A percentile compares a stretch with the other conserved stretches of the same genome.
These are phyloP conservation scores for Crithidia acanthocephali DNA, from an alignment of 208 protist genomes.

Conservation along the genomic window DNA sequence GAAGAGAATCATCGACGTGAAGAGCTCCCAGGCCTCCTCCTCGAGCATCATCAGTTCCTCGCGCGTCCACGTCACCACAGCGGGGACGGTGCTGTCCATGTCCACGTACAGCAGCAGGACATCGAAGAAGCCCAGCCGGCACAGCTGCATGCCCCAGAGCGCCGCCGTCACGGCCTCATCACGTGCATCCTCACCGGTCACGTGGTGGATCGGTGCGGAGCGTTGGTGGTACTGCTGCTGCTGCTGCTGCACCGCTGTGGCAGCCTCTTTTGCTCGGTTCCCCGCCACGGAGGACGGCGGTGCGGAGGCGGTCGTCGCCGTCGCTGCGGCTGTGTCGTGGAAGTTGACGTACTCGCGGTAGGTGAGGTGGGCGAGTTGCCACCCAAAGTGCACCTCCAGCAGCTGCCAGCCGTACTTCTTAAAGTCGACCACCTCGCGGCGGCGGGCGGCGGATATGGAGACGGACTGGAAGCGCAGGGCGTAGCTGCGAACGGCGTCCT, in stretches of 20 bases:
- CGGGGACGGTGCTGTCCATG: slow-evolving; percentile 43
- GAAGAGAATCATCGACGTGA: slow-evolving; percentile 64
- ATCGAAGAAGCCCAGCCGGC: slow-evolving; percentile 63
- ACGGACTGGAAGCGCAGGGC: slow-evolving; percentile 62
- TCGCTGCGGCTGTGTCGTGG: not conserved
- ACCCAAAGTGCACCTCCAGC: slow-evolving; percentile 64
- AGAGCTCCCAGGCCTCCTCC: slow-evolving; percentile 67
- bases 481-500: slow-evolving; percentile 36
- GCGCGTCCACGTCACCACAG: slow-evolving; percentile 66
- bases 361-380: slow-evolving; percentile 60
- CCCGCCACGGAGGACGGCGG: not conserved
- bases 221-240: slow-evolving; percentile 5
- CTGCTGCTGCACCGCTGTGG: too few relatives aligned
- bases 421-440: slow-evolving; percentile 50
- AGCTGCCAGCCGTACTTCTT: slow-evolving; percentile 81
- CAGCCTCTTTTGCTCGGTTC: too few relatives aligned
- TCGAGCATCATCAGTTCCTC: slow-evolving; percentile 76
- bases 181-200: not conserved
- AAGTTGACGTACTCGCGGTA: slow-evolving; percentile 26
- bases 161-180: slow-evolving; percentile 27
- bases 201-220: not conserved
- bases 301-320: too few relatives aligned
- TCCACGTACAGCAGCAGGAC: slow-evolving; percentile 77
- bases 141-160: slow-evolving; percentile 44
- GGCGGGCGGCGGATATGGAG: slow-evolving; percentile 49